These are phyloP conservation scores for Phytopythium litorale DNA, from an alignment of 352 stramenopile species.

Conservation along the genomic window DNA sequence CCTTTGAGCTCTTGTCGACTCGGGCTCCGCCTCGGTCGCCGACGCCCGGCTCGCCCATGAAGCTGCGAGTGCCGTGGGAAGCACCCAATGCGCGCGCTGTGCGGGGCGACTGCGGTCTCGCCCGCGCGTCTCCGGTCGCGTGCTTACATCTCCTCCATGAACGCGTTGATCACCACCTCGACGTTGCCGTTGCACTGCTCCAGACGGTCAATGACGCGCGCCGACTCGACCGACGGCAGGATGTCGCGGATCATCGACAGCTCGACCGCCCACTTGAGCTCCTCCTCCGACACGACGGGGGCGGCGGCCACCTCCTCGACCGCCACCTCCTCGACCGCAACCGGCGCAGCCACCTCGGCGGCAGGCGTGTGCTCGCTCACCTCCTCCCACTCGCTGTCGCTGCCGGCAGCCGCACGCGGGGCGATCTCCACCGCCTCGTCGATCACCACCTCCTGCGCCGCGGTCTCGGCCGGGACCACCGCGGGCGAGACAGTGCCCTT, in stretches of 20 bases:
- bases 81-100: background rate
- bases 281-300: constrained; percentile 46
- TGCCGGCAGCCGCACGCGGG: constrained; percentile 13
- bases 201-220: constrained; percentile 50
- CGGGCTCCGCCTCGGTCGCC: background rate
- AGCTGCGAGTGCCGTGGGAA: background rate
- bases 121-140: background rate
- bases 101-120: background rate
- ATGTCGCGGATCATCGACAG: constrained; percentile 75
- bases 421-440: constrained; percentile 22
- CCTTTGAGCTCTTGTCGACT: background rate
- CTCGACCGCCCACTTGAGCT: constrained; percentile 76
- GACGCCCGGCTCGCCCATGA: background rate
- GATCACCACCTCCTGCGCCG: constrained; percentile 19
- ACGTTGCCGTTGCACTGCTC: constrained; percentile 83
- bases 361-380: constrained; percentile 35
- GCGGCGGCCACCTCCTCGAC: constrained; percentile 20
- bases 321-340: constrained; percentile 25
- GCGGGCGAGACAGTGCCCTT: constrained; percentile 28
- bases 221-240: constrained; percentile 52
- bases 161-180: constrained; percentile 70
- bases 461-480: constrained; percentile 17
- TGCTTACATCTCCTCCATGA: constrained; percentile 75
- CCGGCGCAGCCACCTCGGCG: constrained; percentile 17
- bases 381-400: constrained; percentile 73